Conservation (phyloP, 306 rosid species). For the Cucurbita argyrosperma region DNA sequence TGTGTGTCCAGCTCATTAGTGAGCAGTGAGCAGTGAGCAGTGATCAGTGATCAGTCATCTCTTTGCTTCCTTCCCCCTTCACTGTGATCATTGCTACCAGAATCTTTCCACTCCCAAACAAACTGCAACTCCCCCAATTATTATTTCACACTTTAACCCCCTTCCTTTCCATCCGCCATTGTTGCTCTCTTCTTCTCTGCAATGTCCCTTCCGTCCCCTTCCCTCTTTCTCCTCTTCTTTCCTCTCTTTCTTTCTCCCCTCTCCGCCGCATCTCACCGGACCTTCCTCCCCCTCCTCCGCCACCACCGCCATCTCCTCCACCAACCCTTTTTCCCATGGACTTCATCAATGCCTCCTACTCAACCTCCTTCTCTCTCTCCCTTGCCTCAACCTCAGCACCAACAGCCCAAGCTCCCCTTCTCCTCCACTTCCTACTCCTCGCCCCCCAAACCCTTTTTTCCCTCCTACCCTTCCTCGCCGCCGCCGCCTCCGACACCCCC, state of each 20-base stretch:
- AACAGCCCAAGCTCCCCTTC: conserved; percentile 12
- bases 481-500: neutral
- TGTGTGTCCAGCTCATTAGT: neutral
- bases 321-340: conserved; percentile 44
- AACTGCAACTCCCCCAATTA: neutral
- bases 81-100: neutral
- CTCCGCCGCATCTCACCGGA: neutral
- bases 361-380: conserved; percentile 2
- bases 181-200: neutral
- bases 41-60: too few species aligned
- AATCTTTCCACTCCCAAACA: neutral
- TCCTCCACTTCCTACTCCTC: conserved; percentile 1
- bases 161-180: too few species aligned
- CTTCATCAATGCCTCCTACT: conserved; percentile 10
- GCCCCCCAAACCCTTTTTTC: conserved; percentile 7
- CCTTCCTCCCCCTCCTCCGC: neutral
- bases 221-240: neutral
- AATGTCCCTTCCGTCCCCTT: neutral
- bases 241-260: neutral
- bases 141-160: neutral
- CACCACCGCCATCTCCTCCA: conserved; percentile 35
- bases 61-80: neutral
- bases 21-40: too few species aligned
- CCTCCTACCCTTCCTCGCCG: neutral
- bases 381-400: conserved; percentile 20